These are phyloP conservation scores for Chrysosporium queenslandicum DNA, from an alignment of 2,329 filamentous ascomycete species.

Conservation along the genomic window DNA sequence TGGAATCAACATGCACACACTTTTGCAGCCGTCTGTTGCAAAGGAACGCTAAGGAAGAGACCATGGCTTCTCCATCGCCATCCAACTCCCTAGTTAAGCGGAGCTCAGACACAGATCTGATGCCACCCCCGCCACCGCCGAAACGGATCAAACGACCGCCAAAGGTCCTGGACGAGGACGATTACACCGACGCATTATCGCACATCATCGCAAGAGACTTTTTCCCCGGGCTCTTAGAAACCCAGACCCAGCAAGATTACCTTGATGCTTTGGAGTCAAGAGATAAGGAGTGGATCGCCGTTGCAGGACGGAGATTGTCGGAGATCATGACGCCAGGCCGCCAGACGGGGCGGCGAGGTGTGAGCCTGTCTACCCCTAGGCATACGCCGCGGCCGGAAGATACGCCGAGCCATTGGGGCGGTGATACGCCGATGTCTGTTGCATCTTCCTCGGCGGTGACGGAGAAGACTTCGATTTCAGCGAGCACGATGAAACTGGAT, in stretches of 20 bases:
- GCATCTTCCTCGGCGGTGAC: conserved; percentile 37
- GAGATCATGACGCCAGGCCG: conserved; percentile 76
- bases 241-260: conserved; percentile 81
- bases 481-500: conserved; percentile 35
- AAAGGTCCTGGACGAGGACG: conserved; percentile 83
- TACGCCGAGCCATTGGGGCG: conserved; percentile 58
- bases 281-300: conserved; percentile 75
- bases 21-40: too few relatives aligned
- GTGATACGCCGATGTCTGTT: conserved; percentile 54
- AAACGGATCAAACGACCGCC: conserved; percentile 89
- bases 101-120: conserved; percentile 48
- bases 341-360: too few relatives aligned
- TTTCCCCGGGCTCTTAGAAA: conserved; percentile 82
- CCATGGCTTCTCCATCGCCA: conserved; percentile 22
- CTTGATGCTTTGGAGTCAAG: conserved; percentile 81
- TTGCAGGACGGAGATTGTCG: conserved; percentile 59
- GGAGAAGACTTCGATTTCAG: conserved; percentile 18
- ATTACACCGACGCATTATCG: conserved; percentile 80
- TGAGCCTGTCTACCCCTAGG: conserved; percentile 29
- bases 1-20: too few relatives aligned
- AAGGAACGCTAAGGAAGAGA: too few relatives aligned
- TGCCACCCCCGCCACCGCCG: conserved; percentile 73
- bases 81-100: conserved; percentile 30
- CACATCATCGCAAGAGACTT: conserved; percentile 95
- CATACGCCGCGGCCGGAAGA: conserved; percentile 22